Conservation (phyloP, 306 rosid genomes). For the Herpetospermum pedunculosum region DNA sequence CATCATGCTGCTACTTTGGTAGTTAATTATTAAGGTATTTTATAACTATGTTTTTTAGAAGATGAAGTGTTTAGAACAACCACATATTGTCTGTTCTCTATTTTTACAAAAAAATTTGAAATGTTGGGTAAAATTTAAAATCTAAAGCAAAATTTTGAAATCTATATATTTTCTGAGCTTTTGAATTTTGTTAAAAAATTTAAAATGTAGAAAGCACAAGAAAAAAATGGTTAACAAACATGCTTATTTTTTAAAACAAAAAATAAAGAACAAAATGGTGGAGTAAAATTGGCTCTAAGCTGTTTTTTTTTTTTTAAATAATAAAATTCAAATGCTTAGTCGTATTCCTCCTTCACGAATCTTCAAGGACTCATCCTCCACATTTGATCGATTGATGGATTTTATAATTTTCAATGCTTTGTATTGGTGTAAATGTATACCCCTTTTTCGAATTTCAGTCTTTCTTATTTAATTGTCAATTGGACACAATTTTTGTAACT, state of each 20-base stretch:
- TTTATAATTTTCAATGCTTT: no score
- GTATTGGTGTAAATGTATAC: no score
- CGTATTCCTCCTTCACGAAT: background rate
- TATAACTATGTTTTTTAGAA: background rate
- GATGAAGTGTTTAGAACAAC: background rate
- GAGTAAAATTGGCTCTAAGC: background rate
- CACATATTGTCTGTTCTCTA: background rate
- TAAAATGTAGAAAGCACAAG: background rate
- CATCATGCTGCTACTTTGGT: background rate
- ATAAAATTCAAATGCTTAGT: background rate
- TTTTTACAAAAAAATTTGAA: background rate
- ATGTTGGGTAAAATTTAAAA: background rate
- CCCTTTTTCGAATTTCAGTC: no score
- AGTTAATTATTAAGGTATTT: background rate
- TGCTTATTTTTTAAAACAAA: background rate
- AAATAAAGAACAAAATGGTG: background rate
- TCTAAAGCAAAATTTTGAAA: background rate
- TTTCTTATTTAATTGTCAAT: no score
- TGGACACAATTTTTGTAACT: no score
- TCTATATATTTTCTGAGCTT: background rate
- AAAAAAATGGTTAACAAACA: background rate
- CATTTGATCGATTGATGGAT: no score
- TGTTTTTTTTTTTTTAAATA: no score
- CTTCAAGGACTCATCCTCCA: no score
- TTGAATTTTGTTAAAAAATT: background rate